phyloP scores from a whole-genome alignment of 257 asterid genomes.

The Linderniella brevidens region DNA sequence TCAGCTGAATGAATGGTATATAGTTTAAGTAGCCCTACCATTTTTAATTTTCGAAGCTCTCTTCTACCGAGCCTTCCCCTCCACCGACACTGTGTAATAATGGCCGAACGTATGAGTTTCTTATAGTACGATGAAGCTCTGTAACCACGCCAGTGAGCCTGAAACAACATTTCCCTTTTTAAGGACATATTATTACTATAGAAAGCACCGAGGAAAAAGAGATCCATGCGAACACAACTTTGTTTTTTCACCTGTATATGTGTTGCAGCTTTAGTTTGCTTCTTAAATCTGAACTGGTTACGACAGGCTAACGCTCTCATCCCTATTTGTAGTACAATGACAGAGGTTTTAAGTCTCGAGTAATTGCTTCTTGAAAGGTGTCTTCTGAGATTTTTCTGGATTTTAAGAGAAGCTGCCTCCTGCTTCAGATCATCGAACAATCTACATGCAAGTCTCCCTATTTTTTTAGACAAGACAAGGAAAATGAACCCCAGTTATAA shows the following conservation, averaged over 20 bases:
- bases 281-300: conserved; percentile 38
- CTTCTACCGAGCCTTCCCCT: conserved; percentile 62
- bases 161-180: conserved; percentile 12
- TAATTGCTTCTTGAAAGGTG: conserved; percentile 52
- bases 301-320: conserved; percentile 75
- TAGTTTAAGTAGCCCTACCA: conserved; percentile 27
- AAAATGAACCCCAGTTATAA: background rate
- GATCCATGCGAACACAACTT: background rate
- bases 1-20: background rate
- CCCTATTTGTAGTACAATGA: conserved; percentile 54
- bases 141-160: conserved; percentile 30
- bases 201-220: conserved; percentile 8
- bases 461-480: conserved; percentile 9
- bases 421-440: conserved; percentile 33
- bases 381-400: conserved; percentile 71
- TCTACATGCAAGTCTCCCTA: conserved; percentile 76
- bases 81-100: conserved; percentile 74
- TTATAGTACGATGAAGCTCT: conserved; percentile 2
- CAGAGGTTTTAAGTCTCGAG: conserved; percentile 32
- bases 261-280: conserved; percentile 56
- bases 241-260: conserved; percentile 42
- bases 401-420: conserved; percentile 65
- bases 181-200: background rate
- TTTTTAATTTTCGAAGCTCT: conserved; percentile 67
- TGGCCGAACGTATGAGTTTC: conserved; percentile 38